Evolutionary conservation across 2,329 filamentous ascomycete genomes (phyloP), one percentile per base, ranked within the genome.

Genomic region (Fusarium duplospermum): DNA sequence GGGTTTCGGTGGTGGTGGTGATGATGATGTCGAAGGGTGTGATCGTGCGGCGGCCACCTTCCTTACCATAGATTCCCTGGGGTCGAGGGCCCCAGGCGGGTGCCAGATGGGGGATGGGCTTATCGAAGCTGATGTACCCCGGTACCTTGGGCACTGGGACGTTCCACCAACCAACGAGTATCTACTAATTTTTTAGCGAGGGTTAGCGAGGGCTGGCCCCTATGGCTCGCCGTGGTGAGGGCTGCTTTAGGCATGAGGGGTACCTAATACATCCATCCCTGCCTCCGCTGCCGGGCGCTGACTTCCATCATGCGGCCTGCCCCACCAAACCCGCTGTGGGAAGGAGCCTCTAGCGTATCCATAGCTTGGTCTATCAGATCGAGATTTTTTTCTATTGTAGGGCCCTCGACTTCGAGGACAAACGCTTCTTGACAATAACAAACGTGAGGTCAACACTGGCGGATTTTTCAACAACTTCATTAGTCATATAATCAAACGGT

Each of bases 21-120:
- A 22, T 71, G 47, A 65, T 66, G 74, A 63, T 74, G 74, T 64
- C 66, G 68, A 66, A 72, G 60, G 57, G 64, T 72, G 59, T 50
- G 70, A 70, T 74, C 59, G 67, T 75, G 59, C 66, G 72, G 62
- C 62, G 62, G 52, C 61, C 61, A 47, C 52, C 52, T 64, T 38
- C 66, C 65, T 42, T 70, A 70, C 45, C 59, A 75, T 54, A 20
- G 63, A 50, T 50, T 27, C 45, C 45, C 64, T 74, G 60, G 35
- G 64, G 64, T 71, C 38, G 58, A 70, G 29, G 47, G 47, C 50
- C 50, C 50, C 27, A 4, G 52, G 20, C 38, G 52, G 54, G 31
- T 7, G 61, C 16, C 18, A 62, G 64, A 64, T 47, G 60, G 42
- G 38, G 50, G 47, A 54, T 54, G 50, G 50, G 27, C 18, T 52